Conservation (phyloP, 352 stramenopile genomes). For the Globisporangium iwayamae region DNA sequence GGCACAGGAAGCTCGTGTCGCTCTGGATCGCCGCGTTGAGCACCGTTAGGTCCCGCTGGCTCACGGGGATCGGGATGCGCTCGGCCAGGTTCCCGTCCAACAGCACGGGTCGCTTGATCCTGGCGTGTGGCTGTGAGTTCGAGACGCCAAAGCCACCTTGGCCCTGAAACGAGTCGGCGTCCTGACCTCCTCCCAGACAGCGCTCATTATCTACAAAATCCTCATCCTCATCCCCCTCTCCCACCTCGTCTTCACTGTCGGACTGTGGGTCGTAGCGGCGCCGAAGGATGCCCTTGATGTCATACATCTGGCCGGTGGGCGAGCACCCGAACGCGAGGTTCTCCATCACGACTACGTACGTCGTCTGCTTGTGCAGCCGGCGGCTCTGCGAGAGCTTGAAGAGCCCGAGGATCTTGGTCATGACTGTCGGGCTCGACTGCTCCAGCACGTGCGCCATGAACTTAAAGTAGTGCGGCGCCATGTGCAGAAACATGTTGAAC, state of each 20-base stretch:
- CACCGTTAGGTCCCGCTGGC: conserved; percentile 51
- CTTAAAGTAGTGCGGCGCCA: conserved; percentile 86
- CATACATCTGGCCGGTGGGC: conserved; percentile 71
- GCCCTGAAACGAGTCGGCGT: conserved; percentile 20
- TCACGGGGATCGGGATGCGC: conserved; percentile 73
- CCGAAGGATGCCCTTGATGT: conserved; percentile 82
- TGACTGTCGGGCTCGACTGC: conserved; percentile 52
- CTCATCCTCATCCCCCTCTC: conserved; percentile 37
- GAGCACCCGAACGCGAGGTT: conserved; percentile 80
- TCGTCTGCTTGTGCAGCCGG: conserved; percentile 67
- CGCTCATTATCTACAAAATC: conserved; percentile 16
- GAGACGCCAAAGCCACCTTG: no score
- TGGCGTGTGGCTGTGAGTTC: conserved; percentile 34
- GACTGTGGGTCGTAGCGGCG: conserved; percentile 52
- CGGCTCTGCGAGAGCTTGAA: conserved; percentile 73
- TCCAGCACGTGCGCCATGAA: conserved; percentile 74
- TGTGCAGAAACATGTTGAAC: conserved; percentile 90
- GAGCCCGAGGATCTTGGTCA: conserved; percentile 82
- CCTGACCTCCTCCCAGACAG: neutral
- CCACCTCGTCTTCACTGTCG: conserved; percentile 22
- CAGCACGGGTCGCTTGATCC: conserved; percentile 62
- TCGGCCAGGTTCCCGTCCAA: conserved; percentile 81
- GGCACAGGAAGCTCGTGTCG: conserved; percentile 72
- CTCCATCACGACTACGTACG: conserved; percentile 87
- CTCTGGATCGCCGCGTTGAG: conserved; percentile 71